Conservation (phyloP, 2,329 filamentous ascomycete genomes). For the Aspergillus flavus region DNA sequence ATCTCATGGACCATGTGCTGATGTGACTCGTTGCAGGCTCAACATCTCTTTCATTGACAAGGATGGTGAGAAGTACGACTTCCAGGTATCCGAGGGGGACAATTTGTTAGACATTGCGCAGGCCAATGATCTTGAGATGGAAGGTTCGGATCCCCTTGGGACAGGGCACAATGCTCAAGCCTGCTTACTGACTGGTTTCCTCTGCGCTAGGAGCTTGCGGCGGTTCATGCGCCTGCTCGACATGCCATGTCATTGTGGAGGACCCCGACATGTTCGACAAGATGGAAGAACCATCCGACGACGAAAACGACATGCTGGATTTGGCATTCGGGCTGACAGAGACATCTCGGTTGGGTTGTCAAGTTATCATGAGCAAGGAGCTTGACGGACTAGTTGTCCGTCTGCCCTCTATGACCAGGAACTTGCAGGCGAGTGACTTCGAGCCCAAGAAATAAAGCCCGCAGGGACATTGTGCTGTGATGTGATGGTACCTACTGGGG, state of each 20-base stretch:
- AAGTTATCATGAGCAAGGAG: conserved; percentile 88
- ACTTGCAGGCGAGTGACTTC: conserved; percentile 95
- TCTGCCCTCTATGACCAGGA: conserved; percentile 91
- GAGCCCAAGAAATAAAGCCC: conserved; percentile 43
- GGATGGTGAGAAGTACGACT: conserved; percentile 72
- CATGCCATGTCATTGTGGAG: conserved; percentile 84
- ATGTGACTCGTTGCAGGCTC: conserved; percentile 56
- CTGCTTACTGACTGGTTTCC: background rate
- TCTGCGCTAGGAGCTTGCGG: conserved; percentile 73
- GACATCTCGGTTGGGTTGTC: conserved; percentile 81
- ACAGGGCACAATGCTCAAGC: background rate
- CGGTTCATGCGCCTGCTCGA: conserved; percentile 89
- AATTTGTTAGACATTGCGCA: conserved; percentile 96
- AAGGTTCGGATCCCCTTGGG: conserved; percentile 58
- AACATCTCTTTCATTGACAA: conserved; percentile 94
- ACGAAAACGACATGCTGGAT: conserved; percentile 89
- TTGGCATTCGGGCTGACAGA: conserved; percentile 87
- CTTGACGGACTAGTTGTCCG: conserved; percentile 83
- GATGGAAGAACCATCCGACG: conserved; percentile 76
- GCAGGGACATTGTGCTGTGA: background rate
- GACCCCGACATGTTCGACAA: conserved; percentile 74
- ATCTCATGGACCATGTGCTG: background rate
- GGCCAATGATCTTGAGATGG: conserved; percentile 95
- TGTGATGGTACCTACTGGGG: background rate
- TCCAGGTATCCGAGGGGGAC: conserved; percentile 82